Conservation (phyloP, 2,329 filamentous ascomycete species). For the Dendryphion nanum region DNA sequence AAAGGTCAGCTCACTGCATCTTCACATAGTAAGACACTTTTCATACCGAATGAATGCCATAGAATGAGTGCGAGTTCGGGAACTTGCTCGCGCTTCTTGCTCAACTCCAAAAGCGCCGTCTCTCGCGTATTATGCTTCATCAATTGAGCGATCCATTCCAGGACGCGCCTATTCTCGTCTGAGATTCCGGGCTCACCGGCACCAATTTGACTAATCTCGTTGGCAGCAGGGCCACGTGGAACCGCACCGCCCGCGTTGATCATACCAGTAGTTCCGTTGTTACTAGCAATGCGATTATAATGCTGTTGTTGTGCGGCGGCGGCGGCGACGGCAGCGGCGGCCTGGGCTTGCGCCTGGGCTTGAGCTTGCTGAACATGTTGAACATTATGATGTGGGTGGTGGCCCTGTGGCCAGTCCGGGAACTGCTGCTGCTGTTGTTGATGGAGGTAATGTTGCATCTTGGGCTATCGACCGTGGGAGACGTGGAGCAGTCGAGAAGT, state of each 20-base stretch:
- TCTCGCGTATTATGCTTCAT: slow-evolving; percentile 85
- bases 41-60: slow-evolving; percentile 94
- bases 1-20: not conserved
- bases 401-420: slow-evolving; percentile 48
- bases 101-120: slow-evolving; percentile 87
- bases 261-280: slow-evolving; percentile 58
- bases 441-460: slow-evolving; percentile 61
- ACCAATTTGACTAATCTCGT: slow-evolving; percentile 36
- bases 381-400: slow-evolving; percentile 43
- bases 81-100: slow-evolving; percentile 98
- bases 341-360: slow-evolving; percentile 45
- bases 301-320: slow-evolving; percentile 53
- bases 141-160: slow-evolving; percentile 88
- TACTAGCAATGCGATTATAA: slow-evolving; percentile 71
- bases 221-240: slow-evolving; percentile 36
- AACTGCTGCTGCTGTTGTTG: slow-evolving; percentile 61
- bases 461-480: too few relatives aligned
- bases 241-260: slow-evolving; percentile 34
- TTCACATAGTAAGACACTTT: not conserved
- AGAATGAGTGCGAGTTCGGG: slow-evolving; percentile 93
- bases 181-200: slow-evolving; percentile 59
- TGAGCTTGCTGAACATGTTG: slow-evolving; percentile 37
- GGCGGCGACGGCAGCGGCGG: slow-evolving; percentile 53
- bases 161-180: slow-evolving; percentile 89
- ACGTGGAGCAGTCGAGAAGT: too few relatives aligned